Percentiles rank a stretch among this genome's conserved stretches.
Evolutionary conservation across 2,329 filamentous ascomycete species (phyloP).

Genomic region (Alternaria metachromatica): DNA sequence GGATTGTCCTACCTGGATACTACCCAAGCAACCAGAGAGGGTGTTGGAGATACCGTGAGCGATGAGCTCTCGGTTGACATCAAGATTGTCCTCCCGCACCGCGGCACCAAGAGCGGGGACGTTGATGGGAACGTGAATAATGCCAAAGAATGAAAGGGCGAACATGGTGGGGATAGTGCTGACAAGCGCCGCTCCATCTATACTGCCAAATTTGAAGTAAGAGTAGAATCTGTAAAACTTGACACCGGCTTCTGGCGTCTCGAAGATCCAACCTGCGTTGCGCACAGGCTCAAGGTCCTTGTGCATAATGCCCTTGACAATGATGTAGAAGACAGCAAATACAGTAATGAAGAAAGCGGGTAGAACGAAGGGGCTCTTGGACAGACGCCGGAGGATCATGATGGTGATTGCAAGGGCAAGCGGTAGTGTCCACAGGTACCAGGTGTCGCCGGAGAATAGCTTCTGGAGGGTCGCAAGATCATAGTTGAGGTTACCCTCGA

Average conservation of each 20-base stretch:
- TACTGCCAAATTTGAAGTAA: constrained; percentile 82
- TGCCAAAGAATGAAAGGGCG: constrained; percentile 94
- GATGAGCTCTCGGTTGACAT: constrained; percentile 88
- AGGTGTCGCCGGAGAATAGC: constrained; percentile 74
- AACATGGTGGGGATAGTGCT: constrained; percentile 93
- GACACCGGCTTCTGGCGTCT: constrained; percentile 80
- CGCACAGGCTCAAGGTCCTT: constrained; percentile 73
- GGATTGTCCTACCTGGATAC: constrained; percentile 67
- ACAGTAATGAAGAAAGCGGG: constrained; percentile 85
- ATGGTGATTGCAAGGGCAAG: constrained; percentile 77
- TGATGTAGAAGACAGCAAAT: constrained; percentile 77
- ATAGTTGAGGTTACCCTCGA: constrained; percentile 86
- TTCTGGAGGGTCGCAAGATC: constrained; percentile 76
- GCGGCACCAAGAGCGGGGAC: constrained; percentile 91
- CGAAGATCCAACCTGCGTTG: constrained; percentile 85
- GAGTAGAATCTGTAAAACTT: constrained; percentile 99
- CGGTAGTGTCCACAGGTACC: constrained; percentile 84
- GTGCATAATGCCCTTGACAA: constrained; percentile 72
- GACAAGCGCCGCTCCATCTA: constrained; percentile 83
- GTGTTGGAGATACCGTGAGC: constrained; percentile 94
- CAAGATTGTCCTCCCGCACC: constrained; percentile 88
- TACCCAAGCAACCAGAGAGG: constrained; percentile 82
- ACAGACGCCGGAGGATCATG: constrained; percentile 76
- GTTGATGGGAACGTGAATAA: constrained; percentile 97
- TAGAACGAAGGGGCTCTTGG: constrained; percentile 83